Evolutionary conservation across 768 basidiomycete genomes (phyloP), one percentile per base, ranked within the genome.

Genomic region (Tricholoma bakamatsutake): DNA sequence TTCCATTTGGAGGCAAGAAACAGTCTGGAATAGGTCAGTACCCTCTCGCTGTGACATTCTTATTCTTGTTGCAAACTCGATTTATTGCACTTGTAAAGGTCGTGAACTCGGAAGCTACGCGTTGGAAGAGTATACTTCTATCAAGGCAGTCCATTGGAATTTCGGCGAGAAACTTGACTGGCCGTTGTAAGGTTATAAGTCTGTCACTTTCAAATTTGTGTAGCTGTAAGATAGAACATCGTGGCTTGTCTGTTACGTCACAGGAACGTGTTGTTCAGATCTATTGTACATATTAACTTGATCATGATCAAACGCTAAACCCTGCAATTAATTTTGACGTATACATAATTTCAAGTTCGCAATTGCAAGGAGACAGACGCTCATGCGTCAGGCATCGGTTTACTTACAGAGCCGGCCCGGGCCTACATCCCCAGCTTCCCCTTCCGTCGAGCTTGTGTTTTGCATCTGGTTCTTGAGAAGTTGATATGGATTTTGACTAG

Each of bases 1-100:
- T 93, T 45, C 96, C 96, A 1, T 98, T 98, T 65, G 95, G 96
- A 35, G 96, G 95, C 21, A 96, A 90, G 76, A 96, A 95, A 72
- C 88, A 91, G 67, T 90, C 88, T 42, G 93, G 93, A 52, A 85
- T 90, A 64, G 87, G 90, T 88, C 61, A 56, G 80, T 71, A 54
- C 21, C 39, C 45, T 24, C 18, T 57, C 42, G 6, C 40, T 54
- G 46, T 55, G 31, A 27, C 56, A 54, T 24, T 52, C 40, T 55
- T 28, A 8, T 55, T 24, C 30, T 35, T 50, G 18, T 34, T 31
- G 28, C 11, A 39, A 55, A 54, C 9, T 55, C 49, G 47, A 34
- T 43, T n/a, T 27, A 10, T 27, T 7, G 24, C 46, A 43, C 63
- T 46, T 57, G 59, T 46, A 18, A 67, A 88, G 95, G 92, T 39